Base-by-base conservation (phyloP, 345 rosid genomes). In the Citrus maxima region DNA sequence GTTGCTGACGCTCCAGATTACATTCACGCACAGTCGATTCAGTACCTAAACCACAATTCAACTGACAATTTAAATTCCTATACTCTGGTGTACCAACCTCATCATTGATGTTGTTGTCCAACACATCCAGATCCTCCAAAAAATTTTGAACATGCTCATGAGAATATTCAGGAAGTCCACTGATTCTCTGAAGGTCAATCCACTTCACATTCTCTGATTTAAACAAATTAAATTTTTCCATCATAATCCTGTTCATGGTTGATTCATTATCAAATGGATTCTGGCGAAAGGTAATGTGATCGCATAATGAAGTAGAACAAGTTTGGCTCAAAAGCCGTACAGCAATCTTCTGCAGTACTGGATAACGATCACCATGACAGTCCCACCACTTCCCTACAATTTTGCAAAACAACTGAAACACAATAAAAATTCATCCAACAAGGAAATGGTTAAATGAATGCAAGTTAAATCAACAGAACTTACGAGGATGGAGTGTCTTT, bases 301-400 rank as follows among this genome's bases (percentile, higher is more conserved):
- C 37, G 6, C 70, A 79, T 13, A 35, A 27, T 21, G 82, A 75
- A 27, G 63, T 25, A 30, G 64, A 65, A 24, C 83, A 77, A 30
- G 72, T 75, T 40, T 80, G 83, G 63, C 83, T 62, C 62, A 80
- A 54, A 51, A 80, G 63, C 77, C 60, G 28, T 16, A 25, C 16
- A 40, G 30, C 80, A 75, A 18, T 62, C 55, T 42, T 77, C 63
- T 77, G 63, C 58, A 65, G 18, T 66, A 27, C 1, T 28, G 25
- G 18, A 54, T 61, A 72, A 19, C 2, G 55, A 32, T 56, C 56
- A 40, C 84, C 80, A 14, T 10, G 21, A 55, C 59, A 25, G 5
- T 60, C 72, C 79, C 83, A 76, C 83, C 80, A 80, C 28, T 56
- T 58, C 51, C 80, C 80, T 80, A 37, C 28, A 35, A 56, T 22